These are phyloP conservation scores for Tetrapisispora namnaoensis DNA, from an alignment of 805 yeast genomes.

Conservation along the genomic window DNA sequence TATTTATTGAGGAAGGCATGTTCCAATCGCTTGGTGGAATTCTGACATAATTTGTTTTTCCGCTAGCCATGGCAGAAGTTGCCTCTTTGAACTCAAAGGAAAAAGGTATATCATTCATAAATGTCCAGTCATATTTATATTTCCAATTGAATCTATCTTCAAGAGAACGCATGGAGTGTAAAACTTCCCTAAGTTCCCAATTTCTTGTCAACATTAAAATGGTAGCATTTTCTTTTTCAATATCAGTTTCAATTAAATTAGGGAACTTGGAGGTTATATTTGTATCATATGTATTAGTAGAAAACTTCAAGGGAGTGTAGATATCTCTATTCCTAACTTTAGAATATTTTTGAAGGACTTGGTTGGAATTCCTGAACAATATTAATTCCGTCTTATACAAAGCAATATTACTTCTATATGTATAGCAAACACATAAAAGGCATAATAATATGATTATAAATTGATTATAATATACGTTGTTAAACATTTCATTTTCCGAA, in stretches of 20 bases:
- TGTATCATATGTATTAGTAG: constrained; percentile 21
- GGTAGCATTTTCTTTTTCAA: constrained; percentile 52
- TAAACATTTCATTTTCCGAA: neutral
- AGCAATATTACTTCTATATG: neutral
- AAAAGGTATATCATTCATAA: constrained; percentile 66
- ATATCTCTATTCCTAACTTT: constrained; percentile 6
- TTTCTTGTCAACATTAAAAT: constrained; percentile 82
- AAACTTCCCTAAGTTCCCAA: constrained; percentile 64
- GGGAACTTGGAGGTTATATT: constrained; percentile 5
- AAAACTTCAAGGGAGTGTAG: constrained; percentile 14
- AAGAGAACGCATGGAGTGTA: constrained; percentile 63
- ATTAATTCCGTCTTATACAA: neutral
- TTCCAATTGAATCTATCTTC: constrained; percentile 65
- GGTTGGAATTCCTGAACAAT: constrained; percentile 7
- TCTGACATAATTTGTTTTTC: constrained; percentile 53
- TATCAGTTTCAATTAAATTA: neutral
- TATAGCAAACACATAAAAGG: neutral
- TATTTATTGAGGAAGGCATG: constrained; percentile 61
- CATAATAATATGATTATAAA: neutral
- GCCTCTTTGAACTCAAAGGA: constrained; percentile 51
- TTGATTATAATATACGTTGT: neutral
- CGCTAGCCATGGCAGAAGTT: constrained; percentile 50
- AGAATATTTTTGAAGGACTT: constrained; percentile 13
- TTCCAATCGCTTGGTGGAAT: constrained; percentile 70
- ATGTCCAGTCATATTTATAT: constrained; percentile 69